Conservation (phyloP, 257 asterid genomes). For the Solanum stenotomum region DNA sequence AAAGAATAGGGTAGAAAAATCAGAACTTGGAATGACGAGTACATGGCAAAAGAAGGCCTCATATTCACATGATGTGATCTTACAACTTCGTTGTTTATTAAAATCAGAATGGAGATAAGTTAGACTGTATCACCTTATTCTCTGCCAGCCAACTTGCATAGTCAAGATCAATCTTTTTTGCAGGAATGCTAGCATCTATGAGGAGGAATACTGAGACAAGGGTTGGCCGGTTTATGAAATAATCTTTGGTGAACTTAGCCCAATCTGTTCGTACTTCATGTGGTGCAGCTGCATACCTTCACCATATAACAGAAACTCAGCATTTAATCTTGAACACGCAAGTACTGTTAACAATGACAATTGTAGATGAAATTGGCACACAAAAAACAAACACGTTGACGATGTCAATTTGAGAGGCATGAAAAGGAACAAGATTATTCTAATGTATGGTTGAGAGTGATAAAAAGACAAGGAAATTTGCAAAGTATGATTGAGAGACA, state of each 20-base stretch:
- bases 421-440: background rate
- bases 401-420: background rate
- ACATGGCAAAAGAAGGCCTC: background rate
- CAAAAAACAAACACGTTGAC: background rate
- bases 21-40: background rate
- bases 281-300: slow-evolving; percentile 92
- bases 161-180: slow-evolving; percentile 75
- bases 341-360: background rate
- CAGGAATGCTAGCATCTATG: slow-evolving; percentile 93
- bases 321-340: background rate
- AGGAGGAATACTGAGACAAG: slow-evolving; percentile 98
- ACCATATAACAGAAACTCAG: background rate
- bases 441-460: background rate
- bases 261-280: slow-evolving; percentile 86
- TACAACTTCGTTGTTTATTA: background rate
- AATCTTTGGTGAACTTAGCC: slow-evolving; percentile 87
- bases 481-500: background rate
- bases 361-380: background rate
- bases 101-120: background rate
- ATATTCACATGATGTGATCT: background rate
- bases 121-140: slow-evolving; percentile 52
- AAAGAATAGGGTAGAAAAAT: background rate
- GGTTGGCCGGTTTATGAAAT: slow-evolving; percentile 76
- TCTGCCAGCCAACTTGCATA: slow-evolving; percentile 95
- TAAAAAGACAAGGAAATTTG: background rate